Evolutionary conservation across 352 stramenopile genomes (phyloP).

Genomic region (Phytophthora colocasiae): DNA sequence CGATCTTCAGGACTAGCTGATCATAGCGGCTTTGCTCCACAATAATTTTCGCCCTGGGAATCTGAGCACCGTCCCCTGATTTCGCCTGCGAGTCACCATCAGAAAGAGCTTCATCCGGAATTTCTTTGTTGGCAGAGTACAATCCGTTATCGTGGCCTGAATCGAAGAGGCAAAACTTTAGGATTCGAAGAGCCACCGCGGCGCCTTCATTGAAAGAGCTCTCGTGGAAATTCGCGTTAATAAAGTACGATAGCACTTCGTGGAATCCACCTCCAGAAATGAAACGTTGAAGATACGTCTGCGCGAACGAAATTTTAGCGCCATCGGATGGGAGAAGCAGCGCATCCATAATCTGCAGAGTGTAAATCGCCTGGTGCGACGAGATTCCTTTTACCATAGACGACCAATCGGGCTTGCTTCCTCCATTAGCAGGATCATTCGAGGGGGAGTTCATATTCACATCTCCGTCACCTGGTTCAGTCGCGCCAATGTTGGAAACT

Average conservation of each 20-base stretch:
- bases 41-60: slow-evolving; percentile 52
- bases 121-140: slow-evolving; percentile 45
- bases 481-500: slow-evolving; percentile 62
- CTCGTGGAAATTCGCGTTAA: slow-evolving; percentile 69
- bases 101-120: slow-evolving; percentile 19
- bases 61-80: slow-evolving; percentile 16
- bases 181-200: slow-evolving; percentile 80
- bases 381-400: slow-evolving; percentile 74
- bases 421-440: slow-evolving; percentile 19
- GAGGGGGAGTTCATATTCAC: slow-evolving; percentile 49
- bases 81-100: slow-evolving; percentile 22
- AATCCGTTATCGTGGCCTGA: slow-evolving; percentile 57
- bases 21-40: slow-evolving; percentile 72
- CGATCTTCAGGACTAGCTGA: slow-evolving; percentile 77
- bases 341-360: slow-evolving; percentile 88
- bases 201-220: slow-evolving; percentile 86
- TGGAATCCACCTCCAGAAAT: slow-evolving; percentile 81
- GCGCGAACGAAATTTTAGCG: slow-evolving; percentile 62
- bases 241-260: slow-evolving; percentile 87
- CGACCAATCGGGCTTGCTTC: slow-evolving; percentile 63
- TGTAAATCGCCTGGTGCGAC: slow-evolving; percentile 87
- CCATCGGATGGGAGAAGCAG: slow-evolving; percentile 77
- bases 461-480: slow-evolving; percentile 41
- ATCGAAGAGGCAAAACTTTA: slow-evolving; percentile 88
- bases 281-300: slow-evolving; percentile 75